A percentile compares a stretch with the other conserved stretches of the same genome.
These are phyloP conservation scores for Botrytis hyacinthi DNA, from an alignment of 2,329 filamentous ascomycete species.

Conservation along the genomic window DNA sequence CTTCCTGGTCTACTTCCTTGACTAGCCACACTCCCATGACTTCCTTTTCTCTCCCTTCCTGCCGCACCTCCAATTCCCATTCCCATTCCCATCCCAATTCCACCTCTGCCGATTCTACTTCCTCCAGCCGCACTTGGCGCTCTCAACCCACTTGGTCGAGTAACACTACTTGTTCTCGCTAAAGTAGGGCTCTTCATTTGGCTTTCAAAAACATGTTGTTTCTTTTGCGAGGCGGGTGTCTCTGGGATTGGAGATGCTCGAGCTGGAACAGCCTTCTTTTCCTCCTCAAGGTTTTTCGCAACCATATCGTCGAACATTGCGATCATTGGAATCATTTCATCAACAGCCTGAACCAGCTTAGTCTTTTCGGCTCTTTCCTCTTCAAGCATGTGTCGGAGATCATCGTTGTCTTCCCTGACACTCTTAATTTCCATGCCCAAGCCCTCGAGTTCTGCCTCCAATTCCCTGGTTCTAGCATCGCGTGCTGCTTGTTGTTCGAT, in stretches of 20 bases:
- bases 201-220: constrained; percentile 5
- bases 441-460: constrained; percentile 71
- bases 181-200: constrained; percentile 31
- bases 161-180: constrained; percentile 53
- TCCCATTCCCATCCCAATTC: constrained; percentile 24
- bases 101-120: constrained; percentile 46
- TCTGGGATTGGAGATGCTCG: constrained; percentile 32
- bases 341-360: constrained; percentile 75
- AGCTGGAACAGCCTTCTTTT: constrained; percentile 1
- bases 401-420: constrained; percentile 67
- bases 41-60: constrained; percentile 26
- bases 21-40: constrained; percentile 42
- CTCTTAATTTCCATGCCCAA: constrained; percentile 70
- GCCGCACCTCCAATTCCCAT: neutral
- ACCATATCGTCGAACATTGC: constrained; percentile 42
- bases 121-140: constrained; percentile 52
- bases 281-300: constrained; percentile 30
- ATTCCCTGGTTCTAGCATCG: constrained; percentile 79
- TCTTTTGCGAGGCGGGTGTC: constrained; percentile 25
- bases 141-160: constrained; percentile 56
- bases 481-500: constrained; percentile 62
- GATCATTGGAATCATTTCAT: constrained; percentile 78
- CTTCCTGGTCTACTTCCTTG: constrained; percentile 34
- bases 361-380: constrained; percentile 79
- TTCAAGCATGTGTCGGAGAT: constrained; percentile 64